Evolutionary conservation across 2,329 filamentous ascomycete genomes (phyloP).

Genomic region (Neonectria hederae): DNA sequence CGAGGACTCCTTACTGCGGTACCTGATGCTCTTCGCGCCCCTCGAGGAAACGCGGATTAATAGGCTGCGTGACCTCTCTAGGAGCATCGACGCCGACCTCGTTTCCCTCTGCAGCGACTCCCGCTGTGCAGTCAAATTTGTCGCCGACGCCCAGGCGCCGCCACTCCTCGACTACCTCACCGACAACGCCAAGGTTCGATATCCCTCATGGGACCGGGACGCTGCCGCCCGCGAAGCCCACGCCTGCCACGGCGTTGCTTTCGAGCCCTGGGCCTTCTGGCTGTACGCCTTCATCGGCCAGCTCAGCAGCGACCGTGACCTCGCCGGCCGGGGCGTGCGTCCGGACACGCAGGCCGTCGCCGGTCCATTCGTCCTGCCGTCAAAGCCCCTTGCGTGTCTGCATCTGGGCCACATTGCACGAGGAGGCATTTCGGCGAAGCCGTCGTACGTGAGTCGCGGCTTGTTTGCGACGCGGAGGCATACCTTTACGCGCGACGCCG

Average conservation of each 20-base stretch:
- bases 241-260: constrained; percentile 48
- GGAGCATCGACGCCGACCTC: constrained; percentile 49
- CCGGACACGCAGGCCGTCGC: constrained; percentile 44
- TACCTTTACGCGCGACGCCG: constrained; percentile 45
- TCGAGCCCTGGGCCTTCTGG: constrained; percentile 55
- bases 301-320: constrained; percentile 48
- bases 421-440: constrained; percentile 47
- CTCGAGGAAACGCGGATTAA: constrained; percentile 38
- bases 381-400: constrained; percentile 50
- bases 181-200: constrained; percentile 45
- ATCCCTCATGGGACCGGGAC: constrained; percentile 44
- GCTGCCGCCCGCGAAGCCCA: constrained; percentile 42
- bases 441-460: constrained; percentile 49
- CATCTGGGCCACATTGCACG: constrained; percentile 50
- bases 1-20: constrained; percentile 48
- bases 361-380: constrained; percentile 51
- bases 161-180: constrained; percentile 48
- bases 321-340: constrained; percentile 35
- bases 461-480: constrained; percentile 47
- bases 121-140: constrained; percentile 46
- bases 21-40: constrained; percentile 49
- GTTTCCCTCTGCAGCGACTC: constrained; percentile 47
- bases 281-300: constrained; percentile 53
- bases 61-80: constrained; percentile 41
- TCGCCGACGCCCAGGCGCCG: constrained; percentile 44